Evolutionary conservation across 1,284 basidiomycete genomes (phyloP).

Genomic region (Wallemia ichthyophaga): DNA sequence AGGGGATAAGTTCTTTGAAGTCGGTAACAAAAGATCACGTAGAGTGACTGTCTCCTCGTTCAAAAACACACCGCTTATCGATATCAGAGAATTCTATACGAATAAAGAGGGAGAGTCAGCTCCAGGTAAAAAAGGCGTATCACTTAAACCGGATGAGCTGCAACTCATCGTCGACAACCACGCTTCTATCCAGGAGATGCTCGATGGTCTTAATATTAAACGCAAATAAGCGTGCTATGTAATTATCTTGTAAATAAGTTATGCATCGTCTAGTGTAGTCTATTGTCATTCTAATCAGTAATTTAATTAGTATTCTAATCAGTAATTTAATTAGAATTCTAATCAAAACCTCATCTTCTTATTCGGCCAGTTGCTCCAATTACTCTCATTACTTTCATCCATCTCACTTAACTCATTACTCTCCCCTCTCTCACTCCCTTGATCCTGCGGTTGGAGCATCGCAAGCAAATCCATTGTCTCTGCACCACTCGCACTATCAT

Average conservation of each 20-base stretch:
- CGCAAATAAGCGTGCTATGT: no score
- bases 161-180: not conserved
- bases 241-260: no score
- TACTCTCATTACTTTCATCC: no score
- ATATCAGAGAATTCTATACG: not conserved
- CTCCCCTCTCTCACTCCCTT: not conserved
- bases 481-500: not conserved
- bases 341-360: no score
- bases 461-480: not conserved
- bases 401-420: no score
- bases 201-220: not conserved
- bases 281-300: no score
- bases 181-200: not conserved
- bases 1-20: not conserved
- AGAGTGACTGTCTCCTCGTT: not conserved
- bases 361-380: no score
- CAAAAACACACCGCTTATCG: not conserved
- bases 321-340: no score
- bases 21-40: not conserved
- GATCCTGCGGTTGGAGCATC: not conserved
- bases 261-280: not conserved
- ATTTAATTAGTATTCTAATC: no score
- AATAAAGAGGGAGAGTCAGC: not conserved
- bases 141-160: not conserved
- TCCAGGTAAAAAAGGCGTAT: not conserved